A percentile compares a stretch with the other conserved stretches of the same genome.
phyloP scores from a whole-genome alignment of 768 basidiomycete genomes.

The Trametes villosa region DNA sequence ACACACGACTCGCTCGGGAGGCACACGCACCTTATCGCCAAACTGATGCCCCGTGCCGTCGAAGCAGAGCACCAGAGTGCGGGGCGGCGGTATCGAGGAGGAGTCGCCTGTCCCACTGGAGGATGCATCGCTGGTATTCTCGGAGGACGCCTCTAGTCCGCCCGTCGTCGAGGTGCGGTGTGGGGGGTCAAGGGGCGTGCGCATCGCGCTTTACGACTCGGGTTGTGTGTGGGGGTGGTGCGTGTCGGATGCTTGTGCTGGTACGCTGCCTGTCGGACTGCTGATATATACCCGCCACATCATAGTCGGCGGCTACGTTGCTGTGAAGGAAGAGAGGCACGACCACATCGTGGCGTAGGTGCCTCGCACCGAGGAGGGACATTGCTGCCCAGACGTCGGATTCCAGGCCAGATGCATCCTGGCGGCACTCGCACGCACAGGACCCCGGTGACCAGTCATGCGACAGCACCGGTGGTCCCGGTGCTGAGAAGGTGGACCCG shows the following conservation, averaged over 20 bases:
- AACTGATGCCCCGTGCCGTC: slow-evolving; percentile 71
- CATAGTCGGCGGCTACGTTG: not conserved
- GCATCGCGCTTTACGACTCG: not conserved
- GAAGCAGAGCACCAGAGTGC: slow-evolving; percentile 75
- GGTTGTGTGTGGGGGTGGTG: no score
- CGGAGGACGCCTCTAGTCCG: not conserved
- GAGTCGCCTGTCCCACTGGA: slow-evolving; percentile 10
- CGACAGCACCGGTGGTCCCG: not conserved
- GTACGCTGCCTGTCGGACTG: no score
- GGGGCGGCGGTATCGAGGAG: slow-evolving; percentile 28
- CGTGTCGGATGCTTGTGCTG: no score
- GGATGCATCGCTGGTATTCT: not conserved
- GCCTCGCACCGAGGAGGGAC: no score
- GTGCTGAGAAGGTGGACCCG: no score
- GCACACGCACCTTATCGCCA: slow-evolving; percentile 55
- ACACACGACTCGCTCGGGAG: not conserved
- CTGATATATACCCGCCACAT: not conserved
- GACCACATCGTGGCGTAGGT: not conserved
- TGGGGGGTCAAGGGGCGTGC: not conserved
- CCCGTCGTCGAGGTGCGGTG: slow-evolving; percentile 5
- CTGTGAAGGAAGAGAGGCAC: not conserved
- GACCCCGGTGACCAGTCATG: not conserved
- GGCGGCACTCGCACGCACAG: not conserved
- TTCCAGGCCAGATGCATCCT: not conserved
- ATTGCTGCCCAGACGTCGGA: no score